Base-by-base conservation (phyloP, 352 stramenopile genomes). In the Globisporangium middletonii region DNA sequence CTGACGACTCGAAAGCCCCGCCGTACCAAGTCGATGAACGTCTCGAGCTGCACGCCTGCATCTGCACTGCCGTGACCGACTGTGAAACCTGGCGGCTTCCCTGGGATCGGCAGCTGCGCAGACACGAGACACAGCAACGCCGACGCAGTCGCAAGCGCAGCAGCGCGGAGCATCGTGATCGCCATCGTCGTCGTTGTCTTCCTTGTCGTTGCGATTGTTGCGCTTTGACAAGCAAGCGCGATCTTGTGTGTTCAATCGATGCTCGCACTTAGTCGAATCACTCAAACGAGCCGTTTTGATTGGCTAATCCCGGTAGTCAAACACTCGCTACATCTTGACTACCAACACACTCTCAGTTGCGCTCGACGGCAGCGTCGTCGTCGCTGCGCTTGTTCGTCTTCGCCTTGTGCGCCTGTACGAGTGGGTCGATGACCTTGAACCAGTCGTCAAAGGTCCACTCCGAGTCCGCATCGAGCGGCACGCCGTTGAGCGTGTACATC, bases 401-500 rank as follows among this genome's bases (percentile, higher is more conserved):
- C 8, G 41, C 7, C 41, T 46, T 48, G 55, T 78, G 68, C 27
- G 70, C 70, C 46, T 72, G 37, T 56, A 79, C 68, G 4, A 79
- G 55, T 12, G 71, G 73, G 19, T 80, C 64, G 27, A 83, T 67
- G 13, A 75, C 67, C 33, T 88, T 76, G 48, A 75, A 59, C 80
- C 79, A 90, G 42, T 90, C 71, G 5, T 73, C 64, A 8, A 84
- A 71, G n/a, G 55, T 73, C 68, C 68, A 80, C 6, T 73, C 63
- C 19, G 83, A 68, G 47, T 73, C 60, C 13, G 70, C 63, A 15
- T 82, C 55, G 45, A 89, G 83, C 4, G 81, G 81, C 23, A 92
- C 81, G 51, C 83, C 83, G 33, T 94, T 94, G 52, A 94, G 66
- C 18, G 68, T 85, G 60, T 94, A 94, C 67, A 88, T 67, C 12